These are phyloP conservation scores for Penicillium digitatum DNA, from an alignment of 2,329 filamentous ascomycete genomes.

Conservation along the genomic window DNA sequence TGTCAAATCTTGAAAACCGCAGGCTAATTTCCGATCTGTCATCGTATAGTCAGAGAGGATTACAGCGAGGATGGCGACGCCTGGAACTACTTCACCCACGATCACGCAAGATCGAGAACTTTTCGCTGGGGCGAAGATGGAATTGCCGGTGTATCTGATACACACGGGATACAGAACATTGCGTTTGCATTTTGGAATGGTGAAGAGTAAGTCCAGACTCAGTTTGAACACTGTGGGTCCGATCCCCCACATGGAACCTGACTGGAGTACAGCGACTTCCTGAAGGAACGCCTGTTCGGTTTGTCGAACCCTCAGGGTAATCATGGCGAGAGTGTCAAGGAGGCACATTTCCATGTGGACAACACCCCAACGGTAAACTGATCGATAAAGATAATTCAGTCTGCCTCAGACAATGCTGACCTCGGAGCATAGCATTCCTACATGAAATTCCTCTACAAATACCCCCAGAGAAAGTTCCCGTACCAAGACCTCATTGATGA, in stretches of 20 bases:
- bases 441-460: constrained; percentile 99
- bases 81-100: constrained; percentile 95
- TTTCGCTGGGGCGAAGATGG: constrained; percentile 97
- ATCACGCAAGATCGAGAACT: constrained; percentile 80
- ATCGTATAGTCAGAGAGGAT: constrained; percentile 71
- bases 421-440: constrained; percentile 70
- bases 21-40: constrained; percentile 28
- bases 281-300: constrained; percentile 93
- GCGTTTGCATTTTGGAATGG: constrained; percentile 98
- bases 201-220: constrained; percentile 65
- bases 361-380: constrained; percentile 70
- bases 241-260: neutral
- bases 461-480: constrained; percentile 85
- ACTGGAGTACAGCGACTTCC: constrained; percentile 62
- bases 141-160: constrained; percentile 92
- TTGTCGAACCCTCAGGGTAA: constrained; percentile 95
- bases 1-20: neutral
- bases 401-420: neutral
- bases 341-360: constrained; percentile 93
- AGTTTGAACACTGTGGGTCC: neutral
- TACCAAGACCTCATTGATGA: constrained; percentile 84
- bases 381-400: neutral
- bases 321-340: constrained; percentile 94
- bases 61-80: constrained; percentile 87
- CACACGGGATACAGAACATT: constrained; percentile 86